These are phyloP conservation scores for Rehmannia glutinosa DNA, from an alignment of 257 asterid species.

Conservation along the genomic window DNA sequence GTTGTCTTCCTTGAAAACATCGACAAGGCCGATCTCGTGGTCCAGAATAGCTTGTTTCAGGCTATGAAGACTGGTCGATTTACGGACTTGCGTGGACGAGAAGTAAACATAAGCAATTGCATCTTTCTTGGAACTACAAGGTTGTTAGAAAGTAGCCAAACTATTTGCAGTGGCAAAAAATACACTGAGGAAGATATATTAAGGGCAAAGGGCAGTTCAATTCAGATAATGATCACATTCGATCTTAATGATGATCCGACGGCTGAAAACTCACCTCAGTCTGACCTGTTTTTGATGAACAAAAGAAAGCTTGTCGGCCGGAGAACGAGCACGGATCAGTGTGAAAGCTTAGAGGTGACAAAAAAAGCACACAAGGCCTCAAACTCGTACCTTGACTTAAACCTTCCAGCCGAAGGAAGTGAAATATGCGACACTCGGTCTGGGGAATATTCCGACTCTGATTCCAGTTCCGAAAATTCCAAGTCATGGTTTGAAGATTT, in stretches of 20 bases:
- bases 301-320: slow-evolving; percentile 47
- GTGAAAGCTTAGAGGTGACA: slow-evolving; percentile 22
- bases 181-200: slow-evolving; percentile 52
- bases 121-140: slow-evolving; percentile 52
- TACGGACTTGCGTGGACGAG: slow-evolving; percentile 61
- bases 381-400: slow-evolving; percentile 49
- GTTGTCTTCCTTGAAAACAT: slow-evolving; percentile 71
- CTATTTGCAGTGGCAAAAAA: slow-evolving; percentile 1
- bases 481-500: slow-evolving; percentile 62
- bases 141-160: not conserved
- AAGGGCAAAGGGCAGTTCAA: slow-evolving; percentile 30
- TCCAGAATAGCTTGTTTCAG: slow-evolving; percentile 55
- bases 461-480: slow-evolving; percentile 32
- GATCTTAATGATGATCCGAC: slow-evolving; percentile 54
- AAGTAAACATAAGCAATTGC: slow-evolving; percentile 49
- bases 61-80: slow-evolving; percentile 62
- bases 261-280: not conserved
- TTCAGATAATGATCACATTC: slow-evolving; percentile 56
- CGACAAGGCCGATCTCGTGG: slow-evolving; percentile 64
- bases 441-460: slow-evolving; percentile 31
- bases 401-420: slow-evolving; percentile 56
- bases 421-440: slow-evolving; percentile 25
- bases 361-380: slow-evolving; percentile 51
- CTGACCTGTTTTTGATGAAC: slow-evolving; percentile 35
- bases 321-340: slow-evolving; percentile 13